Base-by-base conservation (phyloP, 2,329 filamentous ascomycete genomes). In the Monilinia aucupariae region DNA sequence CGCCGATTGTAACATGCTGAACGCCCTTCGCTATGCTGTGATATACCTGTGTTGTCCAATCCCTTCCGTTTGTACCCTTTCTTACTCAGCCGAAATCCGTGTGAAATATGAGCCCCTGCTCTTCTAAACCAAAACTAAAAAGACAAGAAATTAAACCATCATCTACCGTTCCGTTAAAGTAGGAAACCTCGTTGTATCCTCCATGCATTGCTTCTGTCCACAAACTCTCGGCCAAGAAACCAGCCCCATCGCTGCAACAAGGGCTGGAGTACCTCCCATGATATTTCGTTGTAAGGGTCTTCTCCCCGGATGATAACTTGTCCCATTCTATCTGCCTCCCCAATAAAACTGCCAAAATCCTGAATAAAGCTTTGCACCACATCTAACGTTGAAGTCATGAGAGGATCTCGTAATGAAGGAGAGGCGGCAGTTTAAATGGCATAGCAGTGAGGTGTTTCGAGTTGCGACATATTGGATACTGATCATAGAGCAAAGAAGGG, bases 271-370 rank as follows among this genome's bases (percentile, higher is more conserved):
- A 78, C 75, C 63, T 78, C 76, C 76, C 76, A 78, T 5, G 74
- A 74, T 63, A 76, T 71, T 59, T 78, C 76, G 62, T 77, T 76
- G 7, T 76, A 67, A 48, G 75, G 72, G 65, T 78, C 75, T 30
- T 77, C 75, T 32, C 77, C 76, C 77, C 77, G 78, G 52, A 78
- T 74, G n/a, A 71, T 77, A 59, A 78, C 63, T 60, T 78, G 76
- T 9, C 74, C 75, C 8, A 70, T 67, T 54, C 76, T 76, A 61
- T 77, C 74, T 17, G 71, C 68, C 13, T 76, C 74, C 30, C 71
- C 72, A 13, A 71, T 72, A 51, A 73, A 71, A 17, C 74, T 74
- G 34, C 76, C 76, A 15, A 75, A 72, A 37, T 78, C 74, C 20
- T 67, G 66, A 50, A 78, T 66, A 62, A 78, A 78, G 25, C 70